phyloP scores from a whole-genome alignment of 805 yeast genomes.

The Candida tibetensis region DNA sequence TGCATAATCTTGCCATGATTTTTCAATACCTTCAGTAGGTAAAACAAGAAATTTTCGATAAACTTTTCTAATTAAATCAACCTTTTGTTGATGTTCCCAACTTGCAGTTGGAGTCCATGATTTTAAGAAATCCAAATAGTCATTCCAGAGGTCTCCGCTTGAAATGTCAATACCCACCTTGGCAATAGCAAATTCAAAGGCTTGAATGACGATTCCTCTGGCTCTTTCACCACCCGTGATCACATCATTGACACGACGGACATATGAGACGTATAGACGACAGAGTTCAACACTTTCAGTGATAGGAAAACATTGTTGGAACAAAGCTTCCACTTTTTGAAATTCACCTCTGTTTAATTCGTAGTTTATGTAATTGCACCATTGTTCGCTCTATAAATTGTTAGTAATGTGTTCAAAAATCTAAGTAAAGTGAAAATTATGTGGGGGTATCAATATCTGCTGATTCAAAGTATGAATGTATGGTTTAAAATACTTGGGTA shows the following conservation, averaged over 20 bases:
- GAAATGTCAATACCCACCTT: conserved; percentile 77
- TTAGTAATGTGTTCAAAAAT: conserved; percentile 17
- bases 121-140: conserved; percentile 74
- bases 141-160: conserved; percentile 74
- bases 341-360: conserved; percentile 64
- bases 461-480: not conserved
- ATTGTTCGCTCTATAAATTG: conserved; percentile 41
- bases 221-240: conserved; percentile 83
- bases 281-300: conserved; percentile 69
- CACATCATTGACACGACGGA: conserved; percentile 64
- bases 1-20: conserved; percentile 76
- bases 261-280: conserved; percentile 73
- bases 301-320: conserved; percentile 59
- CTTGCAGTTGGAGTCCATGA: conserved; percentile 74
- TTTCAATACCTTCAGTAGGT: conserved; percentile 76
- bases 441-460: conserved; percentile 1
- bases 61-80: conserved; percentile 70
- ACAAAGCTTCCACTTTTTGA: conserved; percentile 61
- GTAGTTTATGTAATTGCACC: conserved; percentile 69
- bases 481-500: not conserved
- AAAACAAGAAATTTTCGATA: conserved; percentile 66
- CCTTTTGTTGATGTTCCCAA: conserved; percentile 83
- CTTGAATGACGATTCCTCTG: conserved; percentile 67
- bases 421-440: too few species aligned
- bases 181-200: conserved; percentile 77